A percentile compares a stretch with the other conserved stretches of the same genome.
phyloP scores from a whole-genome alignment of 1,284 basidiomycete genomes.

The Rhodotorula sp. region DNA sequence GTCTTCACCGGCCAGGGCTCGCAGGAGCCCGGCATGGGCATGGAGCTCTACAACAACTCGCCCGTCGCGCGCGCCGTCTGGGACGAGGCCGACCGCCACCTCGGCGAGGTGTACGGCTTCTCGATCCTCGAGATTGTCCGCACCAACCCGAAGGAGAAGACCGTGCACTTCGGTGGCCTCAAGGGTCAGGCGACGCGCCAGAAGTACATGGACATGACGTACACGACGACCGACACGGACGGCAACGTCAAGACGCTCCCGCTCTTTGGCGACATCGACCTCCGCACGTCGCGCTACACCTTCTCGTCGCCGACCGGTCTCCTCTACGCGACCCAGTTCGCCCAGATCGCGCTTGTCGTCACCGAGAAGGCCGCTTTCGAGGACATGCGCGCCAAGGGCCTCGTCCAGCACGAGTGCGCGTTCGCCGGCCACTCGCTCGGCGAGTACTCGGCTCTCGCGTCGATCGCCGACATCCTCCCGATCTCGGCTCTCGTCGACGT shows the following conservation, averaged over 20 bases:
- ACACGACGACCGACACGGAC: slow-evolving; percentile 93
- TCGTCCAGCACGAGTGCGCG: slow-evolving; percentile 85
- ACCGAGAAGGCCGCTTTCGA: slow-evolving; percentile 93
- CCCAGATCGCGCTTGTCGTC: slow-evolving; percentile 95
- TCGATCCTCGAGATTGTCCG: slow-evolving; percentile 96
- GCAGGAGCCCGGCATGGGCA: slow-evolving; percentile 98
- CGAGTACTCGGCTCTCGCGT: slow-evolving; percentile 96
- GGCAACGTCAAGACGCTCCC: slow-evolving; percentile 92
- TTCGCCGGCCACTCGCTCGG: slow-evolving; percentile 98
- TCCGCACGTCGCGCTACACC: slow-evolving; percentile 90
- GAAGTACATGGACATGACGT: slow-evolving; percentile 98
- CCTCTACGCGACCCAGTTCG: slow-evolving; percentile 96
- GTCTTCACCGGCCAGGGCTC: slow-evolving; percentile 99
- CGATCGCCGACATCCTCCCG: slow-evolving; percentile 91
- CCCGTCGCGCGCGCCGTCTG: slow-evolving; percentile 93
- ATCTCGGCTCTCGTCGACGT: slow-evolving; percentile 90
- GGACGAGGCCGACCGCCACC: slow-evolving; percentile 92
- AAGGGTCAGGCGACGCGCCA: slow-evolving; percentile 97
- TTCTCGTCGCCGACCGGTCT: slow-evolving; percentile 95
- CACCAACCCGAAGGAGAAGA: slow-evolving; percentile 95
- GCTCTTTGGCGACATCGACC: slow-evolving; percentile 77
- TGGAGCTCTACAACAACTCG: slow-evolving; percentile 93
- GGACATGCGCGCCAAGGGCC: slow-evolving; percentile 94
- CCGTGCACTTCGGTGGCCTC: slow-evolving; percentile 97
- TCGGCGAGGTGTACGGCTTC: slow-evolving; percentile 93